Evolutionary conservation across 2,329 filamentous ascomycete species (phyloP).

Genomic region (Volutella citrinella): DNA sequence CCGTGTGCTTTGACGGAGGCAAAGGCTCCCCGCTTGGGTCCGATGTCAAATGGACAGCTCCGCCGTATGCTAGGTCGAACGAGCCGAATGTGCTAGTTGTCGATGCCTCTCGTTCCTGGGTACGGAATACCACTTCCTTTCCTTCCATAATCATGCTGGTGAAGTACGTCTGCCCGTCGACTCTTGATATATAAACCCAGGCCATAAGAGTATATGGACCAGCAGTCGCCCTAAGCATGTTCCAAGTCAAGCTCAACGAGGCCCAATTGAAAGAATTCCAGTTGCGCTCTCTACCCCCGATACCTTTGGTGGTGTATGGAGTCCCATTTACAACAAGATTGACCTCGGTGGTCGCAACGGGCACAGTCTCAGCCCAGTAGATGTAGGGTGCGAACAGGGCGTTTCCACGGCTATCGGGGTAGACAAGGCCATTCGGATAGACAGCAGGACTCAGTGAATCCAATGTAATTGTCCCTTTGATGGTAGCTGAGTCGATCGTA

Average conservation of each 20-base stretch:
- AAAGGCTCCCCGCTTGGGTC: slow-evolving; percentile 7
- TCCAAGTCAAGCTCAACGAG: slow-evolving; percentile 10
- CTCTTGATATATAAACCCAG: slow-evolving; percentile 10
- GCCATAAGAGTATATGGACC: slow-evolving; percentile 13
- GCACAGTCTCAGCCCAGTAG: slow-evolving; percentile 15
- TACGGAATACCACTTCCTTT: slow-evolving; percentile 13
- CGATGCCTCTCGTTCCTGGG: slow-evolving; percentile 7
- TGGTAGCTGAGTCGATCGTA: slow-evolving; percentile 14
- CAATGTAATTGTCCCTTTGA: slow-evolving; percentile 12
- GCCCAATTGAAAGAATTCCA: slow-evolving; percentile 15
- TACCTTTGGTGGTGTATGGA: slow-evolving; percentile 12
- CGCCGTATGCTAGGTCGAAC: slow-evolving; percentile 9
- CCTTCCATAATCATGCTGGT: slow-evolving; percentile 11
- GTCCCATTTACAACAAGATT: slow-evolving; percentile 14
- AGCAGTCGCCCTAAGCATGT: slow-evolving; percentile 12
- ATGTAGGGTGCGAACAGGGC: slow-evolving; percentile 8
- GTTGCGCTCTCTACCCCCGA: slow-evolving; percentile 15
- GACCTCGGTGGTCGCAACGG: slow-evolving; percentile 12
- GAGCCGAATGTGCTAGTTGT: slow-evolving; percentile 9
- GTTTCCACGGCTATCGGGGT: slow-evolving; percentile 10
- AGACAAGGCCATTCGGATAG: slow-evolving; percentile 14
- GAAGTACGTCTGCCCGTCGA: slow-evolving; percentile 14
- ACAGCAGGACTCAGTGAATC: slow-evolving; percentile 11
- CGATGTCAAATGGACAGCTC: slow-evolving; percentile 11
- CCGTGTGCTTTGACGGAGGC: slow-evolving; percentile 11